Percentiles rank a stretch among this genome's conserved stretches.
phyloP scores from a whole-genome alignment of 345 rosid genomes.

The Iberis pinnata region DNA sequence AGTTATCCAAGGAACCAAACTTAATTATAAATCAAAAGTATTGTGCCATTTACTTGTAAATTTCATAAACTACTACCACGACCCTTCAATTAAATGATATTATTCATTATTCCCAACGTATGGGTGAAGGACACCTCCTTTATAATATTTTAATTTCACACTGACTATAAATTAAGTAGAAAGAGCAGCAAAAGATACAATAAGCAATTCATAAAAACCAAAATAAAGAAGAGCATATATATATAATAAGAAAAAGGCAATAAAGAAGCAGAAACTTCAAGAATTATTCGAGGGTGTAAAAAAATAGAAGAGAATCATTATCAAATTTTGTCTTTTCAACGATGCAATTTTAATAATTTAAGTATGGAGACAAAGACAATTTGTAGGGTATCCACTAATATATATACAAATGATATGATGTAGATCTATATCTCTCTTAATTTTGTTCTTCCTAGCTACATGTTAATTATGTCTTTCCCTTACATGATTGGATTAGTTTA shows the following conservation, averaged over 20 bases:
- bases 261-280: conserved; percentile 36
- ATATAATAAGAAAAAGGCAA: conserved; percentile 23
- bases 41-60: too few species aligned
- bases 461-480: background rate
- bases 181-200: conserved; percentile 17
- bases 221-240: conserved; percentile 24
- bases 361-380: conserved; percentile 27
- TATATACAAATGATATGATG: conserved; percentile 20
- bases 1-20: too few species aligned
- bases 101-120: background rate
- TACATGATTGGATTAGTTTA: conserved; percentile 12
- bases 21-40: too few species aligned
- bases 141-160: background rate
- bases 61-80: too few species aligned
- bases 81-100: too few species aligned
- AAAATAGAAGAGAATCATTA: conserved; percentile 19
- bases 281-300: conserved; percentile 29
- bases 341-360: conserved; percentile 15
- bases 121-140: conserved; percentile 5
- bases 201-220: conserved; percentile 29
- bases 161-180: conserved; percentile 6
- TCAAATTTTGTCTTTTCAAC: conserved; percentile 24
- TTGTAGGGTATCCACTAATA: conserved; percentile 28
- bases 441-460: conserved; percentile 10
- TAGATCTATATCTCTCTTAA: conserved; percentile 22